Conservation (phyloP, 352 stramenopile genomes). For the Phytophthora sp. region DNA sequence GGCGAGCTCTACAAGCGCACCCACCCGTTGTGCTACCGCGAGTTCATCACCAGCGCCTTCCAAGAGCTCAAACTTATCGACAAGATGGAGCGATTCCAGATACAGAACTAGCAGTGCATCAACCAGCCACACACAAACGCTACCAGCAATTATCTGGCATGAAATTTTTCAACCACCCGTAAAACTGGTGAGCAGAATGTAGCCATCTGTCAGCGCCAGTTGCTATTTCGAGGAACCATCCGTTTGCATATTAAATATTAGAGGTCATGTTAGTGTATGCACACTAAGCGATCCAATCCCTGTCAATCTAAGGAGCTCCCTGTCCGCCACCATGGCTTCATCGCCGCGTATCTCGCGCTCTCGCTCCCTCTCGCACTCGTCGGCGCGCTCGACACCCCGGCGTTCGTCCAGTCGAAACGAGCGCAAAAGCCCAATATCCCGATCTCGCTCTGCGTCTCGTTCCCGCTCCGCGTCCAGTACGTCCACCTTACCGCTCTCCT, state of each 20-base stretch:
- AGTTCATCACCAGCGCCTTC: slow-evolving; percentile 53
- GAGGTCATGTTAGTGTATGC: slow-evolving; percentile 2
- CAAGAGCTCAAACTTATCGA: slow-evolving; percentile 39
- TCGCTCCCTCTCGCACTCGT: slow-evolving; percentile 19
- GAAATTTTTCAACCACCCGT: too few species aligned
- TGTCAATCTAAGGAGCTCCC: background rate
- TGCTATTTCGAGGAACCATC: background rate
- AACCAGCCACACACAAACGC: too few species aligned
- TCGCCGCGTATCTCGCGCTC: slow-evolving; percentile 29
- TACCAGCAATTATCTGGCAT: too few species aligned
- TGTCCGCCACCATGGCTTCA: slow-evolving; percentile 23
- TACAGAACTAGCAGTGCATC: slow-evolving; percentile 16
- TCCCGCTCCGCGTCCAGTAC: slow-evolving; percentile 23
- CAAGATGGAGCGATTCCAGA: slow-evolving; percentile 46
- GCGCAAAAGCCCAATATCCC: slow-evolving; percentile 6
- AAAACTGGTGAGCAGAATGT: too few species aligned
- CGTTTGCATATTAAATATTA: too few species aligned
- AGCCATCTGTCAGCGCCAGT: background rate
- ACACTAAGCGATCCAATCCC: slow-evolving; percentile 22
- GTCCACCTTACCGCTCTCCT: background rate
- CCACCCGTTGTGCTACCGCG: slow-evolving; percentile 60
- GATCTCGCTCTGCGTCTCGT: slow-evolving; percentile 26
- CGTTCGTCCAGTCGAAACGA: background rate
- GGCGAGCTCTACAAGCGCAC: slow-evolving; percentile 51
- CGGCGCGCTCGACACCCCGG: slow-evolving; percentile 6